Conservation (phyloP, 2,329 filamentous ascomycete species). For the Aaosphaeria arxii region DNA sequence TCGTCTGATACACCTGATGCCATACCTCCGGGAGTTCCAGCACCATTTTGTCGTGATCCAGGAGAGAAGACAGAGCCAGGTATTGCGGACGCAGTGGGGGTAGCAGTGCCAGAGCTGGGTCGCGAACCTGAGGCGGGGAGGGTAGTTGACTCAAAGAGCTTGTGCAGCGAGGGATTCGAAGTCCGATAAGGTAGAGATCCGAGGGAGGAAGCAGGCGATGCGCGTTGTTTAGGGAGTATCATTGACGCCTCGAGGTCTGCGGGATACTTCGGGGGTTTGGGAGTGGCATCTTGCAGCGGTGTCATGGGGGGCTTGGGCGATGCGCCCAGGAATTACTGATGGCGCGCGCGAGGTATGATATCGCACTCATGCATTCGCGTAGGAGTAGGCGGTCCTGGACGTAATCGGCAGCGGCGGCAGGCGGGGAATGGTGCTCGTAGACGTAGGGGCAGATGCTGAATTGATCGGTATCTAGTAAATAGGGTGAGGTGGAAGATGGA, state of each 20-base stretch:
- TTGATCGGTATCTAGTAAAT: too few relatives aligned
- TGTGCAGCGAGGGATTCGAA: slow-evolving; percentile 51
- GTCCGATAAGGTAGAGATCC: slow-evolving; percentile 53
- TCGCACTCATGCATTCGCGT: slow-evolving; percentile 32
- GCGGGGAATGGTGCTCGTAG: too few relatives aligned
- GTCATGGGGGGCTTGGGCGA: slow-evolving; percentile 39
- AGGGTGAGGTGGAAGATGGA: background rate
- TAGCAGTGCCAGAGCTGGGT: slow-evolving; percentile 43
- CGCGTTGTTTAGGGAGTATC: slow-evolving; percentile 58
- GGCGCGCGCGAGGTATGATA: slow-evolving; percentile 25
- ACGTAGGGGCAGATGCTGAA: too few relatives aligned
- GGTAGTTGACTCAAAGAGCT: slow-evolving; percentile 52
- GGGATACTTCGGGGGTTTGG: slow-evolving; percentile 32
- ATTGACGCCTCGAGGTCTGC: slow-evolving; percentile 66
- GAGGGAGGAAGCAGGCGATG: slow-evolving; percentile 59
- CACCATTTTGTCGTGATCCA: slow-evolving; percentile 32
- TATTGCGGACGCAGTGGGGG: slow-evolving; percentile 35
- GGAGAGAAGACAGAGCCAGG: slow-evolving; percentile 46
- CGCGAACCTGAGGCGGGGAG: slow-evolving; percentile 38
- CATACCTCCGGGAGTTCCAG: slow-evolving; percentile 36
- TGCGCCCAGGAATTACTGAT: slow-evolving; percentile 29
- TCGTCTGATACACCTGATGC: slow-evolving; percentile 51
- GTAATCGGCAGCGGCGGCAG: background rate
- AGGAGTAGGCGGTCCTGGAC: background rate
- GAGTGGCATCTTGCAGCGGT: slow-evolving; percentile 38